Base-by-base conservation (phyloP, 768 basidiomycete genomes). In the Hericium erinaceus region DNA sequence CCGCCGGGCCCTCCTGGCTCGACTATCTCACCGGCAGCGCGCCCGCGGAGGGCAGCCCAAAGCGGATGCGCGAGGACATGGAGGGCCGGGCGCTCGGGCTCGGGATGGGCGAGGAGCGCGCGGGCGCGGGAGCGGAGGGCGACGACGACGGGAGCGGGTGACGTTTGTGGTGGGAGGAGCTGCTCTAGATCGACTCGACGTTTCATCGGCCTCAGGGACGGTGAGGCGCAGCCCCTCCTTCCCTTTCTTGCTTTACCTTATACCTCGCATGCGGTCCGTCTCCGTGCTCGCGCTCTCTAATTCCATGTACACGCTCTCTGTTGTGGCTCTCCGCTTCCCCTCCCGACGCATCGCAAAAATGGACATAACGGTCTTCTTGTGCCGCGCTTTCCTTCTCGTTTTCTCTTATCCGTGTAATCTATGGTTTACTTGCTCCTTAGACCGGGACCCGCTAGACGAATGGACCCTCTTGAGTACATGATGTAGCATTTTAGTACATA, bases 1-100 rank as follows among this genome's bases (percentile, higher is more conserved):
- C 16, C 55, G 52, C 24, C 48, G 56, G 8, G 52, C 40, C 55
- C 1, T 62, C 61, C 4, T 62, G 61, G 61, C 60, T 62, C 7
- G 61, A 62, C 37, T 62, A 55, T 57, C 40, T 62, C 52, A 57
- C 60, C 13, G 60, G 61, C n/a, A 22, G 28, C 28, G 28, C 28
- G 28, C 2, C 40, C 40, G 40, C 40, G 11, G 15, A 18, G 4
- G 40, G 18, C n/a, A n/a, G n/a, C n/a, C n/a, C 15, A 2, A 41
- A 49, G 48, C 48, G 48, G 13, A 22, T 13, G 22, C 24, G 49
- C 20, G 49, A 51, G 28, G 26, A 51, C 3, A 26, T 22, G 24
- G 20, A 51, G 11, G 49, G 49, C 9, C n/a, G 11, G 44, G 44
- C n/a, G 44, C 16, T 46, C 7, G 44, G 41, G 16, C 16, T 46